A percentile compares a stretch with the other conserved stretches of the same genome.
Conservation (phyloP, 768 basidiomycete species). For the Hericium coralloides region DNA sequence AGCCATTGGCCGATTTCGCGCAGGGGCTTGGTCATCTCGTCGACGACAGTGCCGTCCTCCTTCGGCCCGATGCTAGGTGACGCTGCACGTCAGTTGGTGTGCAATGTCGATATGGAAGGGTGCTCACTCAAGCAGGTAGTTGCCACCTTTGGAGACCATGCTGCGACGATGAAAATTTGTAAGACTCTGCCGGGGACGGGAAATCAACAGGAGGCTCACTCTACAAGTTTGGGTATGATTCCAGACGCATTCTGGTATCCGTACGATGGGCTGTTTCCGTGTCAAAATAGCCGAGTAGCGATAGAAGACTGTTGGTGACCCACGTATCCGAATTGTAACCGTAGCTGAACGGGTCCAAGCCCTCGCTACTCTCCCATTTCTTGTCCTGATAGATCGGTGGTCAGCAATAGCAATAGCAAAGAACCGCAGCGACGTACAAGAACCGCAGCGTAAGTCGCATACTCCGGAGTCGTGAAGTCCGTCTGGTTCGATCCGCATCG, state of each 20-base stretch:
- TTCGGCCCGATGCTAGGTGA: conserved; percentile 5
- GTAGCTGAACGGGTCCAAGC: conserved; percentile 46
- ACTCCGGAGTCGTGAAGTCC: conserved; percentile 14
- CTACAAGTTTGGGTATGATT: not conserved
- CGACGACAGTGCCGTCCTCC: conserved; percentile 11
- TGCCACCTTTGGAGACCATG: not conserved
- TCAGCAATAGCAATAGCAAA: conserved; percentile 29
- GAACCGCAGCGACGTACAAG: conserved; percentile 6
- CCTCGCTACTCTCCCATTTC: conserved; percentile 52
- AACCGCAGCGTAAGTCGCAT: conserved; percentile 28
- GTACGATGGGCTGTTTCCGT: not conserved
- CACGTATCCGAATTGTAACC: conserved; percentile 25
- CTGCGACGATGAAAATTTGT: not conserved
- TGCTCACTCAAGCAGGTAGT: not conserved
- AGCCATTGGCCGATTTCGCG: conserved; percentile 13
- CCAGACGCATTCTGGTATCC: not conserved
- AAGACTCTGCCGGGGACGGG: not conserved
- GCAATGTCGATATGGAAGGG: not conserved
- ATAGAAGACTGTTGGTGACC: not conserved
- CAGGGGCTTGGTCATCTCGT: conserved; percentile 10
- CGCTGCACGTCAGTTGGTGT: not conserved
- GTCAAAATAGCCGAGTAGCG: not conserved
- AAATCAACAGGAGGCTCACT: not conserved
- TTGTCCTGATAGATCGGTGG: conserved; percentile 33
- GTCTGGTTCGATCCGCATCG: conserved; percentile 11